Evolutionary conservation across 1,284 basidiomycete species (phyloP).

Genomic region (Cryptococcus wingfieldii): DNA sequence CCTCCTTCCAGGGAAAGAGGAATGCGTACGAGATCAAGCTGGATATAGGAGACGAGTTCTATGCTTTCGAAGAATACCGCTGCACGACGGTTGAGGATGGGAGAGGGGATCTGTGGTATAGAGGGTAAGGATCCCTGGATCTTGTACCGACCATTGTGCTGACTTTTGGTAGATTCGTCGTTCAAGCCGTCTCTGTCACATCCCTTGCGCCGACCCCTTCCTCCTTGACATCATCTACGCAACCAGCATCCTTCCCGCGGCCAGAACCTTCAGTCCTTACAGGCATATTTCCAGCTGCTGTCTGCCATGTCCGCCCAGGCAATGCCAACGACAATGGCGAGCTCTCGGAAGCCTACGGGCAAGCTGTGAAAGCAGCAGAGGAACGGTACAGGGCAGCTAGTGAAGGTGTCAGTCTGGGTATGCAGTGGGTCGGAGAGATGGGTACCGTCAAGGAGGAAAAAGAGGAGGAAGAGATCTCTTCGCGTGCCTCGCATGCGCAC

Average conservation of each 20-base stretch:
- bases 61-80: slow-evolving; percentile 85
- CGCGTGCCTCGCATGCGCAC: slow-evolving; percentile 4
- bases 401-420: neutral
- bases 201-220: slow-evolving; percentile 11
- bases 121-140: slow-evolving; percentile 60
- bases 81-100: slow-evolving; percentile 51
- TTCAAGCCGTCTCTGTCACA: slow-evolving; percentile 45
- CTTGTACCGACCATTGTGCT: neutral
- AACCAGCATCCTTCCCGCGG: slow-evolving; percentile 21
- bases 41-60: slow-evolving; percentile 85
- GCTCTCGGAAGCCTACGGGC: slow-evolving; percentile 57
- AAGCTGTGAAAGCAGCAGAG: slow-evolving; percentile 27
- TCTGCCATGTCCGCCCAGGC: slow-evolving; percentile 83
- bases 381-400: slow-evolving; percentile 12
- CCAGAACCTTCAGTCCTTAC: slow-evolving; percentile 76
- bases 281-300: slow-evolving; percentile 90
- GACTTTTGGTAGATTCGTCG: slow-evolving; percentile 12
- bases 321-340: slow-evolving; percentile 83
- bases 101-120: slow-evolving; percentile 76
- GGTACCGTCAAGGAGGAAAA: slow-evolving; percentile 69
- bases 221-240: slow-evolving; percentile 18
- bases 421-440: slow-evolving; percentile 48
- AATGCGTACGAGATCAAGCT: slow-evolving; percentile 47
- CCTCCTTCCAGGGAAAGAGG: slow-evolving; percentile 8
- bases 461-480: slow-evolving; percentile 53